Evolutionary conservation across 1,284 basidiomycete genomes (phyloP).

Genomic region (Ustilago sp.): DNA sequence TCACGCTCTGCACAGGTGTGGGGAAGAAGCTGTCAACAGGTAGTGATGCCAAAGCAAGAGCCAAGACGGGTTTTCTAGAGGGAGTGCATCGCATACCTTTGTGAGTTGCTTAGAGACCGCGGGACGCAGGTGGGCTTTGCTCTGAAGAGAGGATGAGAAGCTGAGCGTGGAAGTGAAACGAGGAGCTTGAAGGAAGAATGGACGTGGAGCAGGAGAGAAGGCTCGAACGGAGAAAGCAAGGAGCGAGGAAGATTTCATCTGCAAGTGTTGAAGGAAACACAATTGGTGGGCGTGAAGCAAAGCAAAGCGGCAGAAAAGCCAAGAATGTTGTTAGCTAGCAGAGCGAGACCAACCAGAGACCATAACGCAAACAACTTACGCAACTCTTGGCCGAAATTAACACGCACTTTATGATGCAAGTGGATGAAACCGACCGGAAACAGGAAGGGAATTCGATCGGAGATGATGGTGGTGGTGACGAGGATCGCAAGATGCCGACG

Average conservation of each 20-base stretch:
- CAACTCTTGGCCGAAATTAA: slow-evolving; percentile 15
- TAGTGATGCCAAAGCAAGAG: background rate
- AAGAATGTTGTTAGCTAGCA: no score
- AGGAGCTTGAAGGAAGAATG: background rate
- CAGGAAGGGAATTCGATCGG: background rate
- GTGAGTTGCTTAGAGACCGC: slow-evolving; percentile 13
- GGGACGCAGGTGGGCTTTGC: slow-evolving; percentile 13
- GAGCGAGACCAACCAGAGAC: background rate
- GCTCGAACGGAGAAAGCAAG: slow-evolving; percentile 20
- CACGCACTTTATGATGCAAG: background rate
- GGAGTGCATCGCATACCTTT: slow-evolving; percentile 31
- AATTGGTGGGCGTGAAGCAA: slow-evolving; percentile 29
- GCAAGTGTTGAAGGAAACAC: slow-evolving; percentile 19
- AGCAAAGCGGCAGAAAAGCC: background rate
- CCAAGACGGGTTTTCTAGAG: background rate
- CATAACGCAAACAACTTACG: slow-evolving; percentile 25
- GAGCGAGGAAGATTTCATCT: slow-evolving; percentile 40
- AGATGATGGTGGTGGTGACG: slow-evolving; percentile 12
- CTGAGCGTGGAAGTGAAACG: slow-evolving; percentile 1
- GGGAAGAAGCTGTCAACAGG: background rate
- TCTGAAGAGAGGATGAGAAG: slow-evolving; percentile 10
- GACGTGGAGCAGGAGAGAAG: slow-evolving; percentile 18
- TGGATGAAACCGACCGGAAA: background rate
- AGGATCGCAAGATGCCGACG: slow-evolving; percentile 25
- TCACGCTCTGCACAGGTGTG: background rate